These are phyloP conservation scores for Skeletonema grethae DNA, from an alignment of 108 stramenopile genomes.

Conservation along the genomic window DNA sequence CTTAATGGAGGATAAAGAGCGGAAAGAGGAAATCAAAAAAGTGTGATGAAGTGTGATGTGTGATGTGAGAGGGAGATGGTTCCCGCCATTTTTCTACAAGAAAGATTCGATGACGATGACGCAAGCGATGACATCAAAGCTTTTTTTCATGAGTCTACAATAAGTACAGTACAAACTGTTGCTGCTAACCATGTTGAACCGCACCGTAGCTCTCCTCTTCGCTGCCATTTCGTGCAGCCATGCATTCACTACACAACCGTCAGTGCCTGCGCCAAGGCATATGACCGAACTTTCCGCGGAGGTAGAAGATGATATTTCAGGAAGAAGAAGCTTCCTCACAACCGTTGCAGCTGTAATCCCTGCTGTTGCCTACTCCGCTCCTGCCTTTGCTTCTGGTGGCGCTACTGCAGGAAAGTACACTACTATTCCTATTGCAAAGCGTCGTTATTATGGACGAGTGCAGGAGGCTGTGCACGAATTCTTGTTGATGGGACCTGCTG, in stretches of 20 bases:
- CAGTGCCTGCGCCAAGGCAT: not conserved
- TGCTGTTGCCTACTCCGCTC: not conserved
- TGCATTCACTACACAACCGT: conserved; percentile 9
- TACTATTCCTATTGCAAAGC: conserved; percentile 84
- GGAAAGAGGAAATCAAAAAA: too few species aligned
- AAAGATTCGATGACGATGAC: not conserved
- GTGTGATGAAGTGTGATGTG: too few species aligned
- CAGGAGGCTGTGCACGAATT: conserved; percentile 83
- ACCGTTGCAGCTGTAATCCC: conserved; percentile 11
- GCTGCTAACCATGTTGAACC: conserved; percentile 1
- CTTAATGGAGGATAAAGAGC: too few species aligned
- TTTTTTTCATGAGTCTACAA: not conserved
- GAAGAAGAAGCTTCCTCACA: conserved; percentile 27
- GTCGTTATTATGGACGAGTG: conserved; percentile 86
- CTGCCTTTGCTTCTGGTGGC: conserved; percentile 28
- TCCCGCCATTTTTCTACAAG: not conserved
- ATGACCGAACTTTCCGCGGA: not conserved
- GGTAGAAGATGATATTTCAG: not conserved
- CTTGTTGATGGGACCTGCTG: conserved; percentile 71
- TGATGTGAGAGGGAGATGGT: too few species aligned
- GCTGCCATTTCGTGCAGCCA: conserved; percentile 7
- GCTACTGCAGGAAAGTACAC: conserved; percentile 91
- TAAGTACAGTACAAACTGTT: too few species aligned
- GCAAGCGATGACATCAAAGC: not conserved
- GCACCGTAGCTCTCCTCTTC: conserved; percentile 6